Percentiles rank a stretch among this genome's conserved stretches.
These are phyloP conservation scores for Closterium sp. DNA, from an alignment of 139 green algal genomes.

Conservation along the genomic window DNA sequence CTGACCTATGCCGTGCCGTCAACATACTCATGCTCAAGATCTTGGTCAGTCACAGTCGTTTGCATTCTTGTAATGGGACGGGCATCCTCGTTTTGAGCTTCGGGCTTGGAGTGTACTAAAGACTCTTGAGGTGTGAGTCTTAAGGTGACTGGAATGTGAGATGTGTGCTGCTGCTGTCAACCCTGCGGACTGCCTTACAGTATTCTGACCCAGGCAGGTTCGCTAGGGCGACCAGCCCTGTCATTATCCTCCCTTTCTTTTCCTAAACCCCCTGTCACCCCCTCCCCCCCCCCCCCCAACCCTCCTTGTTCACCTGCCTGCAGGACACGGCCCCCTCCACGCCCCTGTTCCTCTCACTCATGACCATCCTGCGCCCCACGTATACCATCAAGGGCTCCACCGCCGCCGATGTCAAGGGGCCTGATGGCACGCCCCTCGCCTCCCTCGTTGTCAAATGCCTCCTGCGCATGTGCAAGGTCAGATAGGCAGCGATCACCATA, in stretches of 20 bases:
- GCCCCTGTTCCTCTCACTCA: conserved; percentile 72
- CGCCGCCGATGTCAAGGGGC: not conserved
- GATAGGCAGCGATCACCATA: no score
- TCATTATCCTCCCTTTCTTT: conserved; percentile 1
- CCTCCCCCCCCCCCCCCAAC: not conserved
- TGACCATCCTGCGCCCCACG: conserved; percentile 66
- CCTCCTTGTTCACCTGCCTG: not conserved
- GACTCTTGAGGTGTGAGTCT: no score
- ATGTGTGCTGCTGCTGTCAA: no score
- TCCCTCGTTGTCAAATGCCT: conserved; percentile 95
- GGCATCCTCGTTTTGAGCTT: no score
- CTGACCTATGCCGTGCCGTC: conserved; percentile 60
- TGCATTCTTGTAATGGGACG: no score
- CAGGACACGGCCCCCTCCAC: conserved; percentile 71
- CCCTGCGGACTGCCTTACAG: no score
- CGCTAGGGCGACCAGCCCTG: no score
- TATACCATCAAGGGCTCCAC: conserved; percentile 22
- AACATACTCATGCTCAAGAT: conserved; percentile 95
- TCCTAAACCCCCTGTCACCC: not conserved
- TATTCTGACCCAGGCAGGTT: no score
- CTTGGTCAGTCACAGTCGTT: conserved; percentile 64
- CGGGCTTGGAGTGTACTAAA: no score
- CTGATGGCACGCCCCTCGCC: conserved; percentile 29
- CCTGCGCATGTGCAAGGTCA: conserved; percentile 60
- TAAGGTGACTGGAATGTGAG: no score